Conservation (phyloP, 1,284 basidiomycete species). For the Apiotrichum siamense region DNA sequence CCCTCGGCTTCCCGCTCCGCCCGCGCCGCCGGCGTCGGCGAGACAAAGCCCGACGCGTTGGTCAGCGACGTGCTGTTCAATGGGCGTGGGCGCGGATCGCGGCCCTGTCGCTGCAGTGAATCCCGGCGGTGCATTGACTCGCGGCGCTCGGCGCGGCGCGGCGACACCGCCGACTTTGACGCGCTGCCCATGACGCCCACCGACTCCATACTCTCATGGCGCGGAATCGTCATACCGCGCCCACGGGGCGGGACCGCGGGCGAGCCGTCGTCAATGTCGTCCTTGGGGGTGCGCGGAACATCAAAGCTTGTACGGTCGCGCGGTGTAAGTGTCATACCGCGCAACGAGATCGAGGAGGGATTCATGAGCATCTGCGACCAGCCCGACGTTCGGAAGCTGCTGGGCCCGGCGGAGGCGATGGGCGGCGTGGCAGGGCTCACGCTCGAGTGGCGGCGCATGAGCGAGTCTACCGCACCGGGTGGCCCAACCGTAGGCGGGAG, state of each 20-base stretch:
- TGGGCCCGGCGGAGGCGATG: constrained; percentile 1
- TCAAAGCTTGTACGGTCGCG: constrained; percentile 34
- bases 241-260: neutral
- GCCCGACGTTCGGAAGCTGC: constrained; percentile 32
- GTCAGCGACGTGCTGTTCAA: neutral
- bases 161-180: neutral
- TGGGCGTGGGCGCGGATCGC: constrained; percentile 2
- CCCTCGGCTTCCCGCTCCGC: neutral
- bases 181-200: neutral
- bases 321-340: constrained; percentile 31
- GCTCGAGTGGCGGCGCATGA: constrained; percentile 2
- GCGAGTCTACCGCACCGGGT: neutral
- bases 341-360: constrained; percentile 29
- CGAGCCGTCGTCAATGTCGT: constrained; percentile 2
- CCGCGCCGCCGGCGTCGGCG: neutral
- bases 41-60: no score
- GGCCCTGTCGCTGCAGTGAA: neutral
- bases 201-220: constrained; percentile 1
- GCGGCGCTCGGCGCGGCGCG: constrained; percentile 6
- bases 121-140: neutral
- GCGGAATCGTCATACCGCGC: constrained; percentile 2
- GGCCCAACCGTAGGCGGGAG: constrained; percentile 18
- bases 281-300: constrained; percentile 14
- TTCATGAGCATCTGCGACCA: constrained; percentile 41
- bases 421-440: constrained; percentile 1